These are phyloP conservation scores for Yamadazyma takamatsuzukensis DNA, from an alignment of 805 yeast species.

Conservation along the genomic window DNA sequence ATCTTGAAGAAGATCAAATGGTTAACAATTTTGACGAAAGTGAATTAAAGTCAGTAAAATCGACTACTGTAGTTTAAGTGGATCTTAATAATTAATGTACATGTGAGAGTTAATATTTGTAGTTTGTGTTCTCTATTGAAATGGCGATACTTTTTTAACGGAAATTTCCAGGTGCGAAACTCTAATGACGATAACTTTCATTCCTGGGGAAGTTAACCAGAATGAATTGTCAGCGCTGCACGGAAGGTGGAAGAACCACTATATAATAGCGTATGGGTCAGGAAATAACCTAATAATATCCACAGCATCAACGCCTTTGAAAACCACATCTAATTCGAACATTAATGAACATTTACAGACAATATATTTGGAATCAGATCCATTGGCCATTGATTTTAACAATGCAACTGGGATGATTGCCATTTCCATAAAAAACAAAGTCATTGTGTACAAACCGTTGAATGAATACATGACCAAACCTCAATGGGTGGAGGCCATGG, in stretches of 20 bases:
- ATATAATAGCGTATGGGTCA: slow-evolving; percentile 72
- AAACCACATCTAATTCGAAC: slow-evolving; percentile 11
- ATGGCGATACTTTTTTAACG: no score
- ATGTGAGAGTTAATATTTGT: no score
- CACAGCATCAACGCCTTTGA: no score
- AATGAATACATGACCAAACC: slow-evolving; percentile 44
- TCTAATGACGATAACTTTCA: slow-evolving; percentile 63
- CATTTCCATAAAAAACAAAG: slow-evolving; percentile 41
- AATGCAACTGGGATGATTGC: slow-evolving; percentile 56
- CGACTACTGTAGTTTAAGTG: no score
- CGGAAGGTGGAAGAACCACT: slow-evolving; percentile 61
- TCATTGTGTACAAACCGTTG: slow-evolving; percentile 54
- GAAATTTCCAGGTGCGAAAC: no score
- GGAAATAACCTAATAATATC: slow-evolving; percentile 75
- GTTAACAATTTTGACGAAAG: neutral
- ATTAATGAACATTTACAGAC: slow-evolving; percentile 60
- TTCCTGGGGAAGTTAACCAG: slow-evolving; percentile 82
- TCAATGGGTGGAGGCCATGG: slow-evolving; percentile 42
- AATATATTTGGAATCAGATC: slow-evolving; percentile 63
- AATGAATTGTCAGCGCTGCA: slow-evolving; percentile 53
- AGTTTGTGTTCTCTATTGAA: no score
- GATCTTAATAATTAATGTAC: no score
- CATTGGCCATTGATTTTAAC: slow-evolving; percentile 64
- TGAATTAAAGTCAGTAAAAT: slow-evolving; percentile 1
- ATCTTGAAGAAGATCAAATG: slow-evolving; percentile 1